Conservation (phyloP, 495 filamentous ascomycete species). For the Penicillium pulvis region DNA sequence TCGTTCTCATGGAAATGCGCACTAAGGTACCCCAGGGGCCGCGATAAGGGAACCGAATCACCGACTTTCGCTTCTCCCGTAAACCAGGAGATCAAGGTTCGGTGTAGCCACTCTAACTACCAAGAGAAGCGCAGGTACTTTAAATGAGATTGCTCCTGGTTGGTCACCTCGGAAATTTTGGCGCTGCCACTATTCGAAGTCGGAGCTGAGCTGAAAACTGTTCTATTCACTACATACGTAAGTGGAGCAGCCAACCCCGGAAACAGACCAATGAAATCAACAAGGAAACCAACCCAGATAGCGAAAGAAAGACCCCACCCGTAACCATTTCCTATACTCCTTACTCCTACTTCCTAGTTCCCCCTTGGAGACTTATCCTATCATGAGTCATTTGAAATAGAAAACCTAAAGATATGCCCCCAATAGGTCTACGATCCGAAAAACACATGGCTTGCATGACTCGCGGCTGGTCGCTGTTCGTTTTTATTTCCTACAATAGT, state of each 20-base stretch:
- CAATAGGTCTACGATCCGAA: slow-evolving; percentile 14
- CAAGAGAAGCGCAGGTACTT: neutral
- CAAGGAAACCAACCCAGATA: neutral
- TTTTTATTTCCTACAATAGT: neutral
- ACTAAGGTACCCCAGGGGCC: neutral
- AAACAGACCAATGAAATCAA: neutral
- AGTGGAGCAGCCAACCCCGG: neutral
- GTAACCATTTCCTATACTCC: neutral
- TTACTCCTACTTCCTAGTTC: neutral
- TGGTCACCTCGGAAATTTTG: neutral
- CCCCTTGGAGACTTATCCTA: neutral
- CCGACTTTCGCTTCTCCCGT: neutral
- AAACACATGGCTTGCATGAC: slow-evolving; percentile 28
- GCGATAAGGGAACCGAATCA: neutral
- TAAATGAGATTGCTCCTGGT: neutral
- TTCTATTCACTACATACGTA: neutral
- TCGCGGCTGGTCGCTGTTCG: slow-evolving; percentile 14
- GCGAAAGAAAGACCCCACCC: neutral
- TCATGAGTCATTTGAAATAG: too few species aligned
- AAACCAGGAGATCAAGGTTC: neutral
- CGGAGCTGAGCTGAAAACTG: neutral
- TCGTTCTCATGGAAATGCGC: neutral
- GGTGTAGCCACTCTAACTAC: neutral
- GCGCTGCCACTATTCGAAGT: neutral
- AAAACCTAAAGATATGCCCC: too few species aligned